Evolutionary conservation across 805 yeast species (phyloP).

Genomic region (Myxozyma nipponensis): DNA sequence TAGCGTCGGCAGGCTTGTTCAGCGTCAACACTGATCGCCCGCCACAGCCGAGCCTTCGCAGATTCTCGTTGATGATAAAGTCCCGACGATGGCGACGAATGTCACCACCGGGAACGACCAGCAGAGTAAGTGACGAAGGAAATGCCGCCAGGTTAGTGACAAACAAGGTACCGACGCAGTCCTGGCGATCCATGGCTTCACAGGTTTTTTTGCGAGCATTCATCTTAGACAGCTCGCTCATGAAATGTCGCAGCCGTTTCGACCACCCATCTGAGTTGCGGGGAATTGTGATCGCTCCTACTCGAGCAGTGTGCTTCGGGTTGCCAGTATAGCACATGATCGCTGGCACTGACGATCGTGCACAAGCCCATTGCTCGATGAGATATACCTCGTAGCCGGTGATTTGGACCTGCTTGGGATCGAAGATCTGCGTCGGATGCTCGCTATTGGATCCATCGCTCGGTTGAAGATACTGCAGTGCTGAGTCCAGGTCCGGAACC

Average conservation of each 20-base stretch:
- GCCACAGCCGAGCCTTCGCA: conserved; percentile 74
- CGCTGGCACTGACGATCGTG: conserved; percentile 56
- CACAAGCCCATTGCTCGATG: conserved; percentile 92
- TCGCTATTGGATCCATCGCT: not conserved
- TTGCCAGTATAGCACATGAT: conserved; percentile 88
- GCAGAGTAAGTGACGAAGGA: conserved; percentile 67
- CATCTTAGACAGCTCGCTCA: conserved; percentile 61
- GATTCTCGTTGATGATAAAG: conserved; percentile 70
- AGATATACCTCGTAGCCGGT: conserved; percentile 83
- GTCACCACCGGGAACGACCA: conserved; percentile 65
- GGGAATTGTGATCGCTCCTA: conserved; percentile 55
- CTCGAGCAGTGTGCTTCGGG: conserved; percentile 56
- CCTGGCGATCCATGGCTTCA: conserved; percentile 25
- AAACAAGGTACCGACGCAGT: conserved; percentile 58
- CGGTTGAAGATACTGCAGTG: not conserved
- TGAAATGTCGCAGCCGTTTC: conserved; percentile 51
- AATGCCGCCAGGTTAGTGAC: conserved; percentile 80
- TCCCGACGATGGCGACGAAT: conserved; percentile 29
- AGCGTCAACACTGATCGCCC: conserved; percentile 77
- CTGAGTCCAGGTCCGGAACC: not conserved
- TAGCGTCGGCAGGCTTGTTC: conserved; percentile 68
- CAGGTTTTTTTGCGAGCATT: conserved; percentile 60
- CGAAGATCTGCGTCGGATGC: not conserved
- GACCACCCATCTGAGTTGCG: conserved; percentile 49
- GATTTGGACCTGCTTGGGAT: conserved; percentile 33